A percentile compares a stretch with the other conserved stretches of the same genome.
Evolutionary conservation across 2,329 filamentous ascomycete genomes (phyloP).

Genomic region (Colletotrichum noveboracense): DNA sequence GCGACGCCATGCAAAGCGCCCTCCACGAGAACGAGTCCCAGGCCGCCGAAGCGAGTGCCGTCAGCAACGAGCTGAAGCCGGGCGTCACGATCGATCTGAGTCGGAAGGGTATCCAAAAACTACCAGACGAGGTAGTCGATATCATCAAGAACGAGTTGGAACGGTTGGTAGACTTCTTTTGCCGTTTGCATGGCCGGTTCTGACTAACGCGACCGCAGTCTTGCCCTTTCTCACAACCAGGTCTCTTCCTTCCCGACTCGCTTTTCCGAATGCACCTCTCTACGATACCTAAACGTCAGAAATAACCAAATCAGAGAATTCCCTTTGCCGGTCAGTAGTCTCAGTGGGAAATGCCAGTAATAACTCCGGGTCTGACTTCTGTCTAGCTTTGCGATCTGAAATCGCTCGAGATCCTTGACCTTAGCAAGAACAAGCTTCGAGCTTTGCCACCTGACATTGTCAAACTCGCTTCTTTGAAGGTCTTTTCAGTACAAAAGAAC

Average conservation of each 20-base stretch:
- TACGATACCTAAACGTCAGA: slow-evolving; percentile 81
- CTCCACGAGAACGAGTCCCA: slow-evolving; percentile 70
- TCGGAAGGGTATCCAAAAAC: slow-evolving; percentile 72
- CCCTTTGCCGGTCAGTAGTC: slow-evolving; percentile 55
- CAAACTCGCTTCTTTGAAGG: slow-evolving; percentile 84
- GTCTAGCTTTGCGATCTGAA: slow-evolving; percentile 81
- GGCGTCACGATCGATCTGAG: slow-evolving; percentile 82
- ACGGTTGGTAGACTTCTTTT: slow-evolving; percentile 53
- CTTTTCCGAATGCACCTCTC: slow-evolving; percentile 76
- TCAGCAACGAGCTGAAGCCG: slow-evolving; percentile 67
- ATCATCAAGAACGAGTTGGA: slow-evolving; percentile 77
- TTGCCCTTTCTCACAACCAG: slow-evolving; percentile 83
- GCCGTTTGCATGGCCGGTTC: neutral
- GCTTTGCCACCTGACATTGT: slow-evolving; percentile 79
- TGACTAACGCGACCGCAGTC: slow-evolving; percentile 48
- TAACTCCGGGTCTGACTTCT: slow-evolving; percentile 25
- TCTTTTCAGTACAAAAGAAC: slow-evolving; percentile 87
- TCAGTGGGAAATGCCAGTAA: neutral
- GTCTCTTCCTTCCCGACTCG: slow-evolving; percentile 71
- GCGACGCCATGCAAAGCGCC: slow-evolving; percentile 71
- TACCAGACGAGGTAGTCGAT: slow-evolving; percentile 77
- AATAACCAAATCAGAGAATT: slow-evolving; percentile 75
- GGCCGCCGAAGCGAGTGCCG: slow-evolving; percentile 62
- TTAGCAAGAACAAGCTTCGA: slow-evolving; percentile 86
- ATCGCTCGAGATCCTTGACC: slow-evolving; percentile 89